These are phyloP conservation scores for Penicillium macrosclerotiorum DNA, from an alignment of 495 filamentous ascomycete genomes.

Conservation along the genomic window DNA sequence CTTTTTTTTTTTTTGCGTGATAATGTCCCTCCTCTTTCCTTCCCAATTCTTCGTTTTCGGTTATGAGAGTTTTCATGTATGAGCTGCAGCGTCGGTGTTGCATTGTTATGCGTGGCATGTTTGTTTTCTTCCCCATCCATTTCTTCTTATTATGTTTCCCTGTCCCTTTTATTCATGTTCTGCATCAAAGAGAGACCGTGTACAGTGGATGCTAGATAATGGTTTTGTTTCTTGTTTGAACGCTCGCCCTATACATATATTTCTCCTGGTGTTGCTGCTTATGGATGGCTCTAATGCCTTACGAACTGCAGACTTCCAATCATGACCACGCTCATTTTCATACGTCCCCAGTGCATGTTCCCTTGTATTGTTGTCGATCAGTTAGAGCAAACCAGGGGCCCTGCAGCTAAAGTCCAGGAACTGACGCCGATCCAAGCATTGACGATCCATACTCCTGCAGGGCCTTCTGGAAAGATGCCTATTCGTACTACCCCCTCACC, in stretches of 20 bases:
- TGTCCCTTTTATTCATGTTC: not conserved
- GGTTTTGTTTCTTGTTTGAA: constrained; percentile 4
- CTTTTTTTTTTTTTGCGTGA: too few species aligned
- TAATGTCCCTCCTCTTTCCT: too few species aligned
- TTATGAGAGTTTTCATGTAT: constrained; percentile 9
- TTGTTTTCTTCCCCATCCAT: not conserved
- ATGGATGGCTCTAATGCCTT: too few species aligned
- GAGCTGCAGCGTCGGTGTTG: constrained; percentile 23
- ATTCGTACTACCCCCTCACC: constrained; percentile 6
- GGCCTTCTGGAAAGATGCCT: constrained; percentile 12
- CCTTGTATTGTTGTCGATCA: not conserved
- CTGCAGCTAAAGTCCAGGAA: constrained; percentile 7
- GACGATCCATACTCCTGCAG: not conserved
- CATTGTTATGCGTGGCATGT: constrained; percentile 21
- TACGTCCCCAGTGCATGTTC: not conserved
- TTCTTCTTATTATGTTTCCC: not conserved
- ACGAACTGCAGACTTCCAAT: too few species aligned
- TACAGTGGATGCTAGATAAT: constrained; percentile 27
- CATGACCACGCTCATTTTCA: not conserved
- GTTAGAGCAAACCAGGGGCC: not conserved
- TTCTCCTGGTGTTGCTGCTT: not conserved
- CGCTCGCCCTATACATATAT: not conserved
- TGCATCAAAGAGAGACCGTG: constrained; percentile 23
- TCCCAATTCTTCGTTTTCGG: not conserved
- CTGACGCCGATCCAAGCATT: constrained; percentile 5